Conservation (phyloP, 1,284 basidiomycete species). For the Coniophora puteana region DNA sequence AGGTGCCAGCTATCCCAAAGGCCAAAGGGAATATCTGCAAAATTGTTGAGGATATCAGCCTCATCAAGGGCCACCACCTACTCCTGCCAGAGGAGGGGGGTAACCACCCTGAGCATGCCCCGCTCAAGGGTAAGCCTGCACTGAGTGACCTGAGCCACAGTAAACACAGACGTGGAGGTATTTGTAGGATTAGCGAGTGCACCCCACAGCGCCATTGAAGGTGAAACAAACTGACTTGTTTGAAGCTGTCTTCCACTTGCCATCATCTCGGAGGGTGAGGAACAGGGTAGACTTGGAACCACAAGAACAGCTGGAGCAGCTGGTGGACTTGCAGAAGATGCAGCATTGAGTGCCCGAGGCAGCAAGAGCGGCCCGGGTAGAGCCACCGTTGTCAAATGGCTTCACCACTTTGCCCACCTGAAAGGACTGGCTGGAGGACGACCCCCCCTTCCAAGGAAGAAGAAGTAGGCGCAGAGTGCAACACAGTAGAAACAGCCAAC, state of each 20-base stretch:
- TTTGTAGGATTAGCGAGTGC: background rate
- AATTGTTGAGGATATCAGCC: slow-evolving; percentile 6
- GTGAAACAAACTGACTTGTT: background rate
- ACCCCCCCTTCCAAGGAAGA: too few species aligned
- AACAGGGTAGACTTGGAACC: background rate
- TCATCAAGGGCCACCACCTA: slow-evolving; percentile 1
- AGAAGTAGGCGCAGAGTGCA: too few species aligned
- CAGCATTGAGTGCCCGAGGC: background rate
- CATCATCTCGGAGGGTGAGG: background rate
- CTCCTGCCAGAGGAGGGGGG: slow-evolving; percentile 9
- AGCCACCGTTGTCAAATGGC: too few species aligned
- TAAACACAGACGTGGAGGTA: background rate
- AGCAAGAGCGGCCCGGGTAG: background rate
- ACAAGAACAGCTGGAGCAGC: too few species aligned
- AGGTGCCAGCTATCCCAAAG: slow-evolving; percentile 13
- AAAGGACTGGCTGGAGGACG: too few species aligned
- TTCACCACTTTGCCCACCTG: too few species aligned
- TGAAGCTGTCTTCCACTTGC: background rate
- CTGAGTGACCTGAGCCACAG: background rate
- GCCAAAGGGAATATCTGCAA: slow-evolving; percentile 8
- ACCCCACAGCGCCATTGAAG: slow-evolving; percentile 1
- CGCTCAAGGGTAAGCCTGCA: background rate
- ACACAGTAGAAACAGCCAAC: too few species aligned
- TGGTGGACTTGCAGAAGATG: too few species aligned
- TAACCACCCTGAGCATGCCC: slow-evolving; percentile 4